Evolutionary conservation across 352 stramenopile genomes (phyloP), one percentile per base, ranked within the genome.

Genomic region (Globisporangium polare): DNA sequence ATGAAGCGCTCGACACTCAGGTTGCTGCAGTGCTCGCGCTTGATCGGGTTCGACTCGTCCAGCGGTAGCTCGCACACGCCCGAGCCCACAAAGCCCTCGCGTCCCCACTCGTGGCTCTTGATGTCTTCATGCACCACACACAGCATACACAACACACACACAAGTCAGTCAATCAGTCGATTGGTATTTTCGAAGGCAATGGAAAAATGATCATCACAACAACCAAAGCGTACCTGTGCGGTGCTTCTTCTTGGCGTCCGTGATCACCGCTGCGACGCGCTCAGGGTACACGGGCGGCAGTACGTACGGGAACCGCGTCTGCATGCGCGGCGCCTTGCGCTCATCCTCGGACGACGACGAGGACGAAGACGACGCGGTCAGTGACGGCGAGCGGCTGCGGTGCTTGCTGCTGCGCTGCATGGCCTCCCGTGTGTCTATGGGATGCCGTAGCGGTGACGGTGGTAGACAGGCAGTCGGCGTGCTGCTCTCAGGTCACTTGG

Each of bases 1-100:
- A 92, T 88, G 63, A 97, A 97, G 15, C 87, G 69, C 59, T 91
- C 75, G 15, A 94, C 72, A 13, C 68, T 91, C 43, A 96, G 61
- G 37, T 95, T 76, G 31, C 75, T 84, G 67, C 75, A 86, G 53
- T 87, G 72, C 60, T 96, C 86, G 54, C 84, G 74, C 66, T 81
- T 77, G 53, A 96, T 78, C 7, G 66, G 60, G 39, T 87, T 84
- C 4, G 80, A 78, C 52, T 86, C 78, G 56, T 86, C 82, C 60
- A 94, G 60, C 46, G 77, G 75, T 66, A 92, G 68, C 31, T 92
- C 85, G 49, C 85, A 94, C 53, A 94, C 80, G 66, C 89, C 61
- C 17, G 83, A 92, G n/a, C 83, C 79, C 0, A 78, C 85, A 58
- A 94, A 94, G n/a, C 85, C 85, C 56, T 94, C 82, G 20, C 83